Evolutionary conservation across 164 flowering plant genomes (phyloP), one percentile per base, ranked within the genome.

Genomic region (Malania oleifera): DNA sequence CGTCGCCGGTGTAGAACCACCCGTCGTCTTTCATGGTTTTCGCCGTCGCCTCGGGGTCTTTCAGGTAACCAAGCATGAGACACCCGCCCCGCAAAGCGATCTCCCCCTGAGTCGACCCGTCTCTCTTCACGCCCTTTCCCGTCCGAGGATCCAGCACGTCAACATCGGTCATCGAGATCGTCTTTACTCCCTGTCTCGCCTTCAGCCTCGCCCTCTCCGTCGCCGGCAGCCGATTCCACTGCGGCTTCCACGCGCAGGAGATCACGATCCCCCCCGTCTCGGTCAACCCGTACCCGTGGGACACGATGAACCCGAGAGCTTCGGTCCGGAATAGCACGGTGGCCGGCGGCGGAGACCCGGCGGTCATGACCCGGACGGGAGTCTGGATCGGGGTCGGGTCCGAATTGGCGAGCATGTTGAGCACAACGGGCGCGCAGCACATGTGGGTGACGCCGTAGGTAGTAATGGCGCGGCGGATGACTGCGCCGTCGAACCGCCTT

Each of bases 331-430:
- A 5, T 1, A 52, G 12, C 3, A 52, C 55, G 17, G 20, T 19
- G n/a, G 55, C 26, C 37, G 55, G 55, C 18, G 55, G 55, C 11
- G 55, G 37, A 25, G 54, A 35, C 8, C 55, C 55, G 3, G 55
- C 37, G 3, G 55, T 52, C 55, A 52, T 4, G 2, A 52, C 11
- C 2, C 27, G 35, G 38, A 50, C 54, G 29, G 54, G 54, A 5
- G 14, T 12, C 22, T 44, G 17, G 20, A 46, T 12, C 11, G 55
- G 5, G 9, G n/a, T n/a, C 20, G 55, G 37, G 37, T 17, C 5
- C 19, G 19, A n/a, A n/a, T 27, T 20, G 13, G 50, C 1, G 18
- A 52, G 17, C 55, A 52, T 52, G 37, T 27, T 52, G 35, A 52
- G 37, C 9, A 52, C 55, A 17, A 28, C 18, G 18, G 55, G 55